phyloP scores from a whole-genome alignment of 176 grass and related monocot genomes.

The Ampelocalamus luodianensis region DNA sequence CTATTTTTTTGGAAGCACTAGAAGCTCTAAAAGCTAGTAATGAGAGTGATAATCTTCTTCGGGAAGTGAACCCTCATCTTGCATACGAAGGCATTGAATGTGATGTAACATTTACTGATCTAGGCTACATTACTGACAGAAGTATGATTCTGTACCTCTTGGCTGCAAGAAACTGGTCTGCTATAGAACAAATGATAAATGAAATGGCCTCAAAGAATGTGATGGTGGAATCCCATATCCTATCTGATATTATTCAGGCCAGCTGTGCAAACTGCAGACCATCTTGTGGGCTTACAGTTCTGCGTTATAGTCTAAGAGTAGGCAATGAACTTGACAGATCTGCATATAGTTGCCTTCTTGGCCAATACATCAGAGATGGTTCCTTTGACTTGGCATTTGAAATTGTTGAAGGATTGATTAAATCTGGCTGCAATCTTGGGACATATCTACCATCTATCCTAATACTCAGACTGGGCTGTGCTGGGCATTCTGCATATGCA shows the following conservation, averaged over 20 bases:
- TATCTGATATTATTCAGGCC: constrained; percentile 60
- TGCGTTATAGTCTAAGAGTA: constrained; percentile 53
- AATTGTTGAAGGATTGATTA: constrained; percentile 66
- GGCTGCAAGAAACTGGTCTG: constrained; percentile 53
- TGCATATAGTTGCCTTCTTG: constrained; percentile 69
- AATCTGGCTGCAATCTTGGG: constrained; percentile 57
- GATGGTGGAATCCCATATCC: constrained; percentile 55
- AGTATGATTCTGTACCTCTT: constrained; percentile 61
- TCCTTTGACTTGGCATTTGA: constrained; percentile 50
- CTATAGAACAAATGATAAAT: constrained; percentile 56
- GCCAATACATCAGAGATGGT: constrained; percentile 60
- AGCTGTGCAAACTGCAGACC: constrained; percentile 54
- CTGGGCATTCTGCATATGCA: constrained; percentile 58
- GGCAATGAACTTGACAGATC: constrained; percentile 53
- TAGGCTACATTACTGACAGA: constrained; percentile 56
- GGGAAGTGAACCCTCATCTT: constrained; percentile 73
- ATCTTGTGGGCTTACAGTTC: constrained; percentile 58
- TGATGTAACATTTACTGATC: constrained; percentile 50
- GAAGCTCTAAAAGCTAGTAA: constrained; percentile 65
- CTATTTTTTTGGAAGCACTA: constrained; percentile 67
- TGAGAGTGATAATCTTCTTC: constrained; percentile 61
- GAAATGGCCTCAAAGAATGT: constrained; percentile 47
- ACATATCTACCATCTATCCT: constrained; percentile 69
- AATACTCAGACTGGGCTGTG: constrained; percentile 59
- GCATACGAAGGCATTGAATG: constrained; percentile 59